phyloP scores from a whole-genome alignment of 306 rosid genomes.

The Geum urbanum region DNA sequence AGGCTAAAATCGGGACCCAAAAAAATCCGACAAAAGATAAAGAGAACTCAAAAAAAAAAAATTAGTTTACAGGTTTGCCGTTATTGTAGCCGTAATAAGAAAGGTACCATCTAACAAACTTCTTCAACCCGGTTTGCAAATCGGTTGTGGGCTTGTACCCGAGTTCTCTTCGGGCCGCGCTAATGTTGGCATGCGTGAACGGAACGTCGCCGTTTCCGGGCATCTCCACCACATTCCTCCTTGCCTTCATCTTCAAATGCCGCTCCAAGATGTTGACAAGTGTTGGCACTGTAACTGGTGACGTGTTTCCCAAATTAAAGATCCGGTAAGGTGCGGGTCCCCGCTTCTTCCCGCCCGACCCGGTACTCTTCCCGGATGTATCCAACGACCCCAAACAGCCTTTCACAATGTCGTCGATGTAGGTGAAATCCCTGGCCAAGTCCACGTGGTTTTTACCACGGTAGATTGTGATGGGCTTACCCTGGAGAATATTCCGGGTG shows the following conservation, averaged over 20 bases:
- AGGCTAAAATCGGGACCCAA: slow-evolving; percentile 4
- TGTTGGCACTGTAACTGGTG: slow-evolving; percentile 82
- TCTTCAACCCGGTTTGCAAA: slow-evolving; percentile 83
- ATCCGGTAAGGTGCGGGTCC: slow-evolving; percentile 71
- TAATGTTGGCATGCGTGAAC: slow-evolving; percentile 75
- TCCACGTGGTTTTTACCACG: slow-evolving; percentile 73
- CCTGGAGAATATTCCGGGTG: slow-evolving; percentile 70
- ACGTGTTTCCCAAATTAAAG: slow-evolving; percentile 75
- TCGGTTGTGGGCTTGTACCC: slow-evolving; percentile 89
- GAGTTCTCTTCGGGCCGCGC: slow-evolving; percentile 55
- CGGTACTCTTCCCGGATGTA: slow-evolving; percentile 64
- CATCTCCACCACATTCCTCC: slow-evolving; percentile 75
- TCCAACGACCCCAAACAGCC: slow-evolving; percentile 80
- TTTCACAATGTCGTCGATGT: slow-evolving; percentile 76
- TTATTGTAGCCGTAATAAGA: slow-evolving; percentile 74
- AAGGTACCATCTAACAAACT: slow-evolving; percentile 85
- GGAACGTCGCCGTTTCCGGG: slow-evolving; percentile 98
- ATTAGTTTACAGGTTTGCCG: slow-evolving; percentile 53
- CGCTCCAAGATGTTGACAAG: slow-evolving; percentile 65
- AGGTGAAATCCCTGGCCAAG: slow-evolving; percentile 78
- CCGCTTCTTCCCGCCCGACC: slow-evolving; percentile 75
- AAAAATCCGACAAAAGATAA: slow-evolving; percentile 31
- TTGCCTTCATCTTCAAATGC: slow-evolving; percentile 76
- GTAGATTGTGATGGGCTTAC: slow-evolving; percentile 74
- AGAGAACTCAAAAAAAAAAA: not conserved